Evolutionary conservation across 768 basidiomycete species (phyloP), one percentile per base, ranked within the genome.

Genomic region (Leccinum olivaceopallidum): DNA sequence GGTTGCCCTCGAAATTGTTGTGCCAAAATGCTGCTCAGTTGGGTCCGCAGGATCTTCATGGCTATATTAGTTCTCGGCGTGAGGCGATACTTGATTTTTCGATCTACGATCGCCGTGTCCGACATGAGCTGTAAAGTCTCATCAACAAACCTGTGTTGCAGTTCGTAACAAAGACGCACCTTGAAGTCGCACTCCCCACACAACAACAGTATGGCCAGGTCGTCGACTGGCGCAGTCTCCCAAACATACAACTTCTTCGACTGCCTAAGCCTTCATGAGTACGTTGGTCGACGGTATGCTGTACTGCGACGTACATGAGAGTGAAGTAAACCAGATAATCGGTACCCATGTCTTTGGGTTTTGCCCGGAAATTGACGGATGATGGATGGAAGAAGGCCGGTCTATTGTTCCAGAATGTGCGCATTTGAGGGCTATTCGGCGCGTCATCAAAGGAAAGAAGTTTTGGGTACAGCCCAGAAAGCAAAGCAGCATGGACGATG

Each of bases 111-210:
- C 10, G 85, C 80, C n/a, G 83, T 81, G 56, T 88, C 80, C 1
- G 95, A 87, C 39, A 85, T 76, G 28, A 90, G 78, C 95, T 98
- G 64, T 44, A 49, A 5, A 36, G 7, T 42, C 49, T 22, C 37
- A 34, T 68, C 48, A 60, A 49, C 14, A 58, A 65, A 56, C 50
- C 34, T 16, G 14, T 8, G n/a, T n/a, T 44, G 22, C 51, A 22
- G 42, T 24, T 32, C 13, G 28, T 20, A 12, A 60, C 2, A 56
- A 32, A 13, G 18, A 63, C 79, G 57, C 71, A 86, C 94, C 84
- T 90, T 95, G 78, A 92, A 89, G 59, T 98, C 96, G 24, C 83
- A 79, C 62, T 98, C 96, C 9, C 96, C 96, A 60, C 95, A 98
- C 1, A 98, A 76, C 18, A 98, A 78, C 28, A 93, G 69, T 55